Conservation (phyloP, 108 stramenopile genomes). For the Stephanodiscus minutulus region DNA sequence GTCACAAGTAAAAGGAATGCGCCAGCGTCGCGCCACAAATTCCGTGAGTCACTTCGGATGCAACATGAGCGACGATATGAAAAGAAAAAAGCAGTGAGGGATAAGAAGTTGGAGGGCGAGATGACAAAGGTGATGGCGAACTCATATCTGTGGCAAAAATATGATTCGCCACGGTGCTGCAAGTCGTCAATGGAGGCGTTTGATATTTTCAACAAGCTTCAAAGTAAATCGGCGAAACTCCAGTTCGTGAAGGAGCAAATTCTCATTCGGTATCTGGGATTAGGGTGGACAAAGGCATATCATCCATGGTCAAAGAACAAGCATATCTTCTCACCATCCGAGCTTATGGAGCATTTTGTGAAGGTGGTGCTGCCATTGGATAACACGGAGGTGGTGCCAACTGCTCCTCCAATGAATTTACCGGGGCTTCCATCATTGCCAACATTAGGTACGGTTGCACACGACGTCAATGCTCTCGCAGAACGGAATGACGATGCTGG, state of each 20-base stretch:
- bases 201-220: background rate
- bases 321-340: constrained; percentile 2
- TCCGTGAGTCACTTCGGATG: background rate
- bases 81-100: background rate
- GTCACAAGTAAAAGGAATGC: background rate
- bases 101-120: constrained; percentile 7
- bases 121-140: constrained; percentile 1
- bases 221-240: constrained; percentile 18
- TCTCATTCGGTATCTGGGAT: constrained; percentile 17
- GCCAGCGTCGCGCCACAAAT: background rate
- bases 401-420: constrained; percentile 2
- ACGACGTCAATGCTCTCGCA: background rate
- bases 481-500: background rate
- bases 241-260: constrained; percentile 33
- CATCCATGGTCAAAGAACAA: constrained; percentile 26
- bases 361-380: background rate
- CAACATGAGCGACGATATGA: background rate
- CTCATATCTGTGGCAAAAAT: constrained; percentile 19
- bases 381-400: constrained; percentile 1
- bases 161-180: constrained; percentile 29
- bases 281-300: constrained; percentile 24
- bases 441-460: constrained; percentile 2
- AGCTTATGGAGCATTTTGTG: constrained; percentile 2
- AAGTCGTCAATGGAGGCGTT: constrained; percentile 6
- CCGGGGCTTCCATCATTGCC: constrained; percentile 1